Evolutionary conservation across 2,329 filamentous ascomycete genomes (phyloP).

Genomic region (Alternaria angustiovoidea): DNA sequence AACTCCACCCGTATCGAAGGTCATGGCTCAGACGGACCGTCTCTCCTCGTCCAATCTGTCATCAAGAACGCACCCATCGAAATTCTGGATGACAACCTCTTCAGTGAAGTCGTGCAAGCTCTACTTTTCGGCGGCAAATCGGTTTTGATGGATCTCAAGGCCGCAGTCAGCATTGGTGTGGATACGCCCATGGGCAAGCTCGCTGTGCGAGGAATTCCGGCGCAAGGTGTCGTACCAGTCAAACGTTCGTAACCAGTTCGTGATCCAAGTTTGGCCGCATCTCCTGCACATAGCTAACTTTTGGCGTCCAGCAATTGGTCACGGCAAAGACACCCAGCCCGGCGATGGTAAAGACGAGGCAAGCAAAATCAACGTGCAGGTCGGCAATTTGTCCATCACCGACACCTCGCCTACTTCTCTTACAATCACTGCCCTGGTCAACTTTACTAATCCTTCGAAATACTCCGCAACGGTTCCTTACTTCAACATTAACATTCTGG

Average conservation of each 20-base stretch:
- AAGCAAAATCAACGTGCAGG: slow-evolving; percentile 65
- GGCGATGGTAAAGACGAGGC: slow-evolving; percentile 54
- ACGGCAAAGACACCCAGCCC: slow-evolving; percentile 56
- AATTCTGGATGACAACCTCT: slow-evolving; percentile 80
- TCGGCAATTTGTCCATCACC: slow-evolving; percentile 75
- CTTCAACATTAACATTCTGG: slow-evolving; percentile 76
- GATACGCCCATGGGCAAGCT: slow-evolving; percentile 83
- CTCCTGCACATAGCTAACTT: slow-evolving; percentile 42
- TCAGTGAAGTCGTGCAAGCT: slow-evolving; percentile 81
- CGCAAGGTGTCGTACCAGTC: slow-evolving; percentile 82
- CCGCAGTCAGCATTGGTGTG: slow-evolving; percentile 82
- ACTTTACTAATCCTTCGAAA: slow-evolving; percentile 87
- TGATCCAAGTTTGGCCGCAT: slow-evolving; percentile 37
- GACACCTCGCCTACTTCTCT: slow-evolving; percentile 77
- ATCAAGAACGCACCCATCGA: slow-evolving; percentile 82
- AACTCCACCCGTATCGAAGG: slow-evolving; percentile 76
- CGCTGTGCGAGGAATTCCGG: slow-evolving; percentile 82
- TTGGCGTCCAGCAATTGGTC: slow-evolving; percentile 45
- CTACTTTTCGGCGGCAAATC: slow-evolving; percentile 77
- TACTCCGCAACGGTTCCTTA: slow-evolving; percentile 87
- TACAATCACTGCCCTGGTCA: slow-evolving; percentile 74
- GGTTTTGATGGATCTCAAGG: slow-evolving; percentile 77
- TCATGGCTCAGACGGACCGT: slow-evolving; percentile 64
- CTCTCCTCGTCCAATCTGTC: slow-evolving; percentile 76
- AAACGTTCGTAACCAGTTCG: slow-evolving; percentile 82